Evolutionary conservation across 352 stramenopile genomes (phyloP).

Genomic region (Pythium apleroticum): DNA sequence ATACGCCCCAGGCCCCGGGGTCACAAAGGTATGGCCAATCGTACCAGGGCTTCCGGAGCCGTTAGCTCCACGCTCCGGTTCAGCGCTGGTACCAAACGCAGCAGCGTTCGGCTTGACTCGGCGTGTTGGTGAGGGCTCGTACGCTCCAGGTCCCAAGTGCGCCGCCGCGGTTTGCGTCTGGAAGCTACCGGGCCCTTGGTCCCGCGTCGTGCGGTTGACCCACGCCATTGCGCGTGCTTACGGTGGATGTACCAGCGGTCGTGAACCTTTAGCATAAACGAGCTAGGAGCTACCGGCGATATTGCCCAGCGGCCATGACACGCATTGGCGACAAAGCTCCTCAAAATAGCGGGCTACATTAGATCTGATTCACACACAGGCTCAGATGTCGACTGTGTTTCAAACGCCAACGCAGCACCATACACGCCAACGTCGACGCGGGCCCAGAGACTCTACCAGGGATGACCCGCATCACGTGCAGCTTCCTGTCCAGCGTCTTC

Average conservation of each 20-base stretch:
- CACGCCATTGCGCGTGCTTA: constrained; percentile 47
- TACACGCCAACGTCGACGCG: background rate
- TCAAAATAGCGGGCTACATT: background rate
- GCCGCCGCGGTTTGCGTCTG: constrained; percentile 22
- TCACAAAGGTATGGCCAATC: constrained; percentile 44
- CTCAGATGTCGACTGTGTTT: background rate
- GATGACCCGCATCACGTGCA: no score
- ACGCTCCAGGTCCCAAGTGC: constrained; percentile 57
- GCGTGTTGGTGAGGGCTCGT: constrained; percentile 46
- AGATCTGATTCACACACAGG: background rate
- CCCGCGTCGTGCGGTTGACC: constrained; percentile 66
- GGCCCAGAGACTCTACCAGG: no score
- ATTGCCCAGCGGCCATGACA: background rate
- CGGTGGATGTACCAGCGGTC: background rate
- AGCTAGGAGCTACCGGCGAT: background rate
- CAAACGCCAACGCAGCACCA: background rate
- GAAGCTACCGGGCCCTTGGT: constrained; percentile 44
- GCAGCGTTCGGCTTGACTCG: constrained; percentile 53
- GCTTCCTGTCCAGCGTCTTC: no score
- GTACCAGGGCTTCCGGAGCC: constrained; percentile 23
- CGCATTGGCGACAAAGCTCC: background rate
- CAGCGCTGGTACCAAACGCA: constrained; percentile 57
- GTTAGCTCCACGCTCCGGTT: constrained; percentile 42
- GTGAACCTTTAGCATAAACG: background rate
- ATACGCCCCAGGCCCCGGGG: constrained; percentile 60